Evolutionary conservation across 2,329 filamentous ascomycete species (phyloP).

Genomic region (Ophiostoma novo-ulmi): DNA sequence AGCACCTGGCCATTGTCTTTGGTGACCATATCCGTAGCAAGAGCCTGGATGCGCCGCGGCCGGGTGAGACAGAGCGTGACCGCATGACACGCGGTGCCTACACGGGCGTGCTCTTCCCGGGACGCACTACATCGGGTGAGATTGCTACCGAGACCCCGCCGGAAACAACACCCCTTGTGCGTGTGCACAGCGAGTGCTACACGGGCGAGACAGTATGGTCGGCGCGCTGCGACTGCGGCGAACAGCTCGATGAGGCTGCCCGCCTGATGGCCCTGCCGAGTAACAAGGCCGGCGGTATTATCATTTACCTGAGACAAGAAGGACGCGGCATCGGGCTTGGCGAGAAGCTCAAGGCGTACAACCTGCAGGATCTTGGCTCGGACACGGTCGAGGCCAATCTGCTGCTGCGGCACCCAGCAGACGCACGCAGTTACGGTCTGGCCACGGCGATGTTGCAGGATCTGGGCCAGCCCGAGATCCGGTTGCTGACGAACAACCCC

Average conservation of each 20-base stretch:
- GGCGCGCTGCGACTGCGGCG: conserved; percentile 92
- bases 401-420: conserved; percentile 82
- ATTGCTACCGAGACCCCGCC: conserved; percentile 16
- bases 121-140: conserved; percentile 69
- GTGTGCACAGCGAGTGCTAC: conserved; percentile 98
- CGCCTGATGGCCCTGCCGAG: conserved; percentile 76
- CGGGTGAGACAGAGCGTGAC: conserved; percentile 79
- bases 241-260: conserved; percentile 94
- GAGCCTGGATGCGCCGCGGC: conserved; percentile 63
- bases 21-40: conserved; percentile 74
- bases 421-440: conserved; percentile 91
- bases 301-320: conserved; percentile 93
- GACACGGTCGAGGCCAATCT: conserved; percentile 97
- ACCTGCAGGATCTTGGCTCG: conserved; percentile 91
- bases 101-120: conserved; percentile 78
- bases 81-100: conserved; percentile 95
- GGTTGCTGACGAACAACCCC: conserved; percentile 90
- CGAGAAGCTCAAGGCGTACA: conserved; percentile 97
- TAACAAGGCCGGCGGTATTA: conserved; percentile 69
- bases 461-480: conserved; percentile 70
- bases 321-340: conserved; percentile 90
- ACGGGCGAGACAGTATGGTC: conserved; percentile 99
- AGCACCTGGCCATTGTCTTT: conserved; percentile 96
- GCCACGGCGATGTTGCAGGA: conserved; percentile 92
- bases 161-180: conserved; percentile 60